phyloP scores from a whole-genome alignment of 2,329 filamentous ascomycete genomes.

The Ophiostoma quercus region DNA sequence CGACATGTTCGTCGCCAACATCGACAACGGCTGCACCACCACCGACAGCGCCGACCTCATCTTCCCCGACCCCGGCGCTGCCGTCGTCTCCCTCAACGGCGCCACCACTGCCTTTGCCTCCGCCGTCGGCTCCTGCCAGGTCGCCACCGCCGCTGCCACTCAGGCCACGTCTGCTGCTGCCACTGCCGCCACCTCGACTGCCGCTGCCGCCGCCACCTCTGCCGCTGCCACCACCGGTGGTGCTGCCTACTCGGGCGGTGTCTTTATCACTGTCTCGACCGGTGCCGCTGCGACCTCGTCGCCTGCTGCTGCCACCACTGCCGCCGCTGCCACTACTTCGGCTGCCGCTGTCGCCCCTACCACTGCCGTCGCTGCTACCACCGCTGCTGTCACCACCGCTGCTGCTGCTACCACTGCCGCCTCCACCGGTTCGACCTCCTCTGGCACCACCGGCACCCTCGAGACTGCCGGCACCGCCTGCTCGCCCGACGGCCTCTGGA shows the following conservation, averaged over 20 bases:
- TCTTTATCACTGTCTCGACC: conserved; percentile 37
- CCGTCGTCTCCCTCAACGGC: conserved; percentile 46
- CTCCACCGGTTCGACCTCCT: conserved; percentile 21
- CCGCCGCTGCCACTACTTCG: background rate
- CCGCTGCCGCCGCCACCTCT: conserved; percentile 27
- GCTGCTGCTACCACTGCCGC: background rate
- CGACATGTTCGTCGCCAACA: conserved; percentile 70
- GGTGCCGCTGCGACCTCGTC: conserved; percentile 7
- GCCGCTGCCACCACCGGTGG: conserved; percentile 28
- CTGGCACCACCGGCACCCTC: conserved; percentile 24
- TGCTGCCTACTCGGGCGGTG: conserved; percentile 34
- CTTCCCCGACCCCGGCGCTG: conserved; percentile 64
- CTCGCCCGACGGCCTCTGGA: conserved; percentile 45
- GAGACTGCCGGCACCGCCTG: conserved; percentile 43
- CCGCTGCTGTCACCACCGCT: conserved; percentile 28
- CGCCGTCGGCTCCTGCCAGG: conserved; percentile 31
- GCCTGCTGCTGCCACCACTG: background rate
- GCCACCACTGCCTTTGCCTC: conserved; percentile 35
- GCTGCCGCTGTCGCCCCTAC: conserved; percentile 11
- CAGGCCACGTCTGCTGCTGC: conserved; percentile 31
- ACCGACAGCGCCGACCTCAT: conserved; percentile 50
- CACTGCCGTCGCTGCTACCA: background rate
- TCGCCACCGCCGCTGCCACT: conserved; percentile 32
- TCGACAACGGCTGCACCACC: conserved; percentile 53
- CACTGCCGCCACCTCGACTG: conserved; percentile 25